A percentile compares a stretch with the other conserved stretches of the same genome.
phyloP scores from a whole-genome alignment of 1,139 yeast genomes.

The Meyerozyma smithsonii region DNA sequence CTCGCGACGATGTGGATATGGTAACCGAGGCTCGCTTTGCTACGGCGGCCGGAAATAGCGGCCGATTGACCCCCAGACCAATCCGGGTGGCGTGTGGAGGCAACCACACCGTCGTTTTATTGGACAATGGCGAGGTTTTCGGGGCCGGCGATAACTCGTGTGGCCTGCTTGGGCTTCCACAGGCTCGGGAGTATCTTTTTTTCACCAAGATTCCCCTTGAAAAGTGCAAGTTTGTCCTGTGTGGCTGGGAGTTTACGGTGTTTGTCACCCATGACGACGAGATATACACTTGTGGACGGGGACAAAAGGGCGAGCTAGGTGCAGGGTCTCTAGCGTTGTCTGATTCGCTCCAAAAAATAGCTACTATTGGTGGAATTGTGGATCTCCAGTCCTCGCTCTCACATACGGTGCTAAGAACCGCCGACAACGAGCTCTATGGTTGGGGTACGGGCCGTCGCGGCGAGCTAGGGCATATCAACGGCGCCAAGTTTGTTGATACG shows the following conservation, averaged over 20 bases:
- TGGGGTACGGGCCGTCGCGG: conserved; percentile 86
- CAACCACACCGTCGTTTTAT: conserved; percentile 69
- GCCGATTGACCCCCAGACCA: conserved; percentile 17
- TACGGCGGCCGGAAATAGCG: conserved; percentile 7
- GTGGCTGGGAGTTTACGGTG: conserved; percentile 80
- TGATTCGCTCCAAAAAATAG: conserved; percentile 14
- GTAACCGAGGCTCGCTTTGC: conserved; percentile 18
- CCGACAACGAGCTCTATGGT: conserved; percentile 47
- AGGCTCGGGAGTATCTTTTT: not conserved
- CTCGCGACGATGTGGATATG: conserved; percentile 45
- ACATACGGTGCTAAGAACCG: conserved; percentile 47
- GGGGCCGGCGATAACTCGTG: conserved; percentile 56
- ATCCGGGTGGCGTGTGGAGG: conserved; percentile 69
- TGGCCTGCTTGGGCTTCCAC: conserved; percentile 49
- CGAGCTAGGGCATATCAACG: conserved; percentile 41
- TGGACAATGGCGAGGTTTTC: conserved; percentile 48
- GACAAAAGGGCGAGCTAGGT: conserved; percentile 76
- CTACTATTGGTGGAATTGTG: conserved; percentile 12
- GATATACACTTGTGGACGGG: conserved; percentile 55
- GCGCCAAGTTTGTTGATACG: not conserved
- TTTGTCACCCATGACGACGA: conserved; percentile 38
- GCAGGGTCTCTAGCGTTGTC: conserved; percentile 28
- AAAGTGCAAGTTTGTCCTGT: conserved; percentile 41
- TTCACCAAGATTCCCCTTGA: conserved; percentile 26
- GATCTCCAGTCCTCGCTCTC: conserved; percentile 48